Base-by-base conservation (phyloP, 352 stramenopile species). In the Elongisporangium prolatum region DNA sequence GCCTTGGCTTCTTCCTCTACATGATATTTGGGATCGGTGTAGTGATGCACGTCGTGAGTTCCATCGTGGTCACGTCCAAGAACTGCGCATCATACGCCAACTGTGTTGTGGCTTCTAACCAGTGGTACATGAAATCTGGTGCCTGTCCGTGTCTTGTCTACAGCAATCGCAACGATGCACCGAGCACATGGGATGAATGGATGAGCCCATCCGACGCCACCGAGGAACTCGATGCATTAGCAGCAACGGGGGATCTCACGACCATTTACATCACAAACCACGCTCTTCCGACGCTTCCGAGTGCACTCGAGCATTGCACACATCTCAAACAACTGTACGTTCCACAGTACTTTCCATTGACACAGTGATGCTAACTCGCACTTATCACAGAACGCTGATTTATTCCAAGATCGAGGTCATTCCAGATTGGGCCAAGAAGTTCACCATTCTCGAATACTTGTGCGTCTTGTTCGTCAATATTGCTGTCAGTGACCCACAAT, bases 131-230 rank as follows among this genome's bases (percentile, higher is more conserved):
- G 10, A 44, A 44, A 4, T 44, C 34, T 3, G 34, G 34, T 13
- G 10, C 34, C 0, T 81, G 73, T 55, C 68, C 71, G 4, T 83
- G 75, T 11, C 52, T 75, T 7, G 67, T 75, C 24, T 84, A 77
- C 22, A 68, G 74, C 48, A 67, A 80, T 21, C 65, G 64, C 0
- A 54, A 71, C 9, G 67, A 18, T 2, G 57, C 50, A 10, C 70
- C 71, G n/a, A 37, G 56, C 0, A 74, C 68, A 4, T 79, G 65
- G 48, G 64, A 54, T 0, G 65, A 79, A 34, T 65, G 62, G 62
- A 48, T 61, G 21, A 21, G 57, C n/a, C 62, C 62, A 1, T 28
- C 52, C 8, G 62, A 68, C 25, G 58, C 22, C 14, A 65, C 62
- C 2, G 48, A 54, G 3, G 52, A 49, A 8, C 37, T 68, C 1